Percentiles rank a stretch among this genome's conserved stretches.
These are phyloP conservation scores for Suhomyces xylopsoci DNA, from an alignment of 805 yeast genomes.

Conservation along the genomic window DNA sequence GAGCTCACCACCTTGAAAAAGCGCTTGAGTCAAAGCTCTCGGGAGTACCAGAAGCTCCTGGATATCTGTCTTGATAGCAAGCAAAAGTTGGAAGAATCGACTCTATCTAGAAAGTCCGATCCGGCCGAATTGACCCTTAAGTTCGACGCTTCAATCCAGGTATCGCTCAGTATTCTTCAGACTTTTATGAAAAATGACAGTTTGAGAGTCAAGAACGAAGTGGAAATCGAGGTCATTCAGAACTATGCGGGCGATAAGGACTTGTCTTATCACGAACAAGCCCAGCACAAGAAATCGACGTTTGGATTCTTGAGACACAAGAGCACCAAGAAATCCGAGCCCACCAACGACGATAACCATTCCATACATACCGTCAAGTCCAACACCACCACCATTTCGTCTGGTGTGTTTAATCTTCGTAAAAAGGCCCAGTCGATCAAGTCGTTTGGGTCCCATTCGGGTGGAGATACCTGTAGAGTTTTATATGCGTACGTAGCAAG, in stretches of 20 bases:
- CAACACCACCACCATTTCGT: conserved; percentile 23
- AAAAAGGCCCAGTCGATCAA: conserved; percentile 27
- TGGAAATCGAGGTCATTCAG: conserved; percentile 86
- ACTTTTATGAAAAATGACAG: conserved; percentile 73
- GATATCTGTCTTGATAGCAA: conserved; percentile 46
- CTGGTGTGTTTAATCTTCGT: conserved; percentile 38
- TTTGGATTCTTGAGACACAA: conserved; percentile 50
- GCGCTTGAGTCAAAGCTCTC: conserved; percentile 41
- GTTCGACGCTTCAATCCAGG: conserved; percentile 52
- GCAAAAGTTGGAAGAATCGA: conserved; percentile 48
- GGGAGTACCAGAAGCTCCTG: conserved; percentile 39
- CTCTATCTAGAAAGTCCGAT: conserved; percentile 30
- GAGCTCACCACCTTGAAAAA: conserved; percentile 57
- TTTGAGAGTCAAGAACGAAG: conserved; percentile 70
- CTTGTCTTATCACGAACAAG: conserved; percentile 53
- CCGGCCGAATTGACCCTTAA: conserved; percentile 41
- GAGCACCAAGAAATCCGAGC: conserved; percentile 10
- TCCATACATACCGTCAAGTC: conserved; percentile 35
- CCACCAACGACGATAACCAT: conserved; percentile 20
- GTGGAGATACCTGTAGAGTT: conserved; percentile 42
- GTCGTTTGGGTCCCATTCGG: conserved; percentile 12
- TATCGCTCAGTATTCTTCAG: conserved; percentile 52
- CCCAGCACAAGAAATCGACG: conserved; percentile 52
- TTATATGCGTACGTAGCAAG: conserved; percentile 62
- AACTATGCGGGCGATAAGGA: conserved; percentile 77